Conservation (phyloP, 2,329 filamentous ascomycete species). For the Aspergillus melleus region DNA sequence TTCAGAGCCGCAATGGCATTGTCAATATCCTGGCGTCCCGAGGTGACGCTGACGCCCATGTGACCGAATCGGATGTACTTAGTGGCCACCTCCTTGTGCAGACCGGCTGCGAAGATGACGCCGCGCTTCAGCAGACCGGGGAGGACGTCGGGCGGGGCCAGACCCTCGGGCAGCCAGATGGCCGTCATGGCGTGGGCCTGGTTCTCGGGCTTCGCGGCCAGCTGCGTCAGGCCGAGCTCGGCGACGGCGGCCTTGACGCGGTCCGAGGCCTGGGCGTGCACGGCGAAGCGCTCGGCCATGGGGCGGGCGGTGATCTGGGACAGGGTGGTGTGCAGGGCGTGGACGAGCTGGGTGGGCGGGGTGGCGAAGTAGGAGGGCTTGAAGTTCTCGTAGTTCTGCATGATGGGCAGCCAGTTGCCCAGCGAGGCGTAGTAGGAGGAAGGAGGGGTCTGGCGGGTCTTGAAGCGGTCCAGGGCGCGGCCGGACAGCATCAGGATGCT, state of each 20-base stretch:
- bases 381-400: conserved; percentile 98
- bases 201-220: conserved; percentile 81
- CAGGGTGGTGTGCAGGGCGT: conserved; percentile 85
- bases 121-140: conserved; percentile 83
- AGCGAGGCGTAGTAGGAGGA: conserved; percentile 92
- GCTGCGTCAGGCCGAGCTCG: conserved; percentile 80
- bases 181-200: conserved; percentile 98
- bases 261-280: conserved; percentile 76
- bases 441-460: conserved; percentile 77
- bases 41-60: conserved; percentile 92
- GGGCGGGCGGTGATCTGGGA: conserved; percentile 81
- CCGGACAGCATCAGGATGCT: conserved; percentile 94
- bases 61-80: conserved; percentile 96
- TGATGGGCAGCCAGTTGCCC: conserved; percentile 97
- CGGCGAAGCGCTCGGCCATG: conserved; percentile 77
- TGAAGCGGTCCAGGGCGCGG: conserved; percentile 77
- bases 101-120: conserved; percentile 89
- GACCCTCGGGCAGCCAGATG: conserved; percentile 84
- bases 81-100: conserved; percentile 92
- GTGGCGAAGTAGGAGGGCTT: conserved; percentile 98
- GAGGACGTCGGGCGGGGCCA: conserved; percentile 78
- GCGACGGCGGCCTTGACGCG: conserved; percentile 81
- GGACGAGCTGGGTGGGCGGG: conserved; percentile 89
- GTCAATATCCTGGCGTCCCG: conserved; percentile 78
- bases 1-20: conserved; percentile 78